These are phyloP conservation scores for Populus tomentosa DNA, from an alignment of 441 rosid species.

Conservation along the genomic window DNA sequence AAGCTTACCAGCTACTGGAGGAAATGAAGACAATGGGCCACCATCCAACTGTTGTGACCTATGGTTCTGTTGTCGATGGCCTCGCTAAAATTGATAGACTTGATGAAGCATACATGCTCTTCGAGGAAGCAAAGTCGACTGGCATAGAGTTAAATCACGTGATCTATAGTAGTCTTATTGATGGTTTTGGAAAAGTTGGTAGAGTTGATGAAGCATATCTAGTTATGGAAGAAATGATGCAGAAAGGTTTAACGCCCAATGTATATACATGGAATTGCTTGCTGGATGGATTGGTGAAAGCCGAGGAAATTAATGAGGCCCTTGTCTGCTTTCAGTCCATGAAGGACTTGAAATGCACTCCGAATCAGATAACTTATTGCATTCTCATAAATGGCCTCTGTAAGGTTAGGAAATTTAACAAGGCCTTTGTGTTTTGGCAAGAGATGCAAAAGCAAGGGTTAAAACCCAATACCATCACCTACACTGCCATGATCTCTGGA, in stretches of 20 bases:
- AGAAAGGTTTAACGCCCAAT: conserved; percentile 77
- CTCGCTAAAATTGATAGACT: conserved; percentile 91
- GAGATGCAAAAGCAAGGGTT: conserved; percentile 85
- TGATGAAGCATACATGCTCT: conserved; percentile 94
- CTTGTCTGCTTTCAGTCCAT: conserved; percentile 75
- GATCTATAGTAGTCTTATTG: conserved; percentile 80
- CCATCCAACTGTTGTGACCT: conserved; percentile 81
- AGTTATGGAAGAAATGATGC: conserved; percentile 90
- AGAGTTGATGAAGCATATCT: conserved; percentile 95
- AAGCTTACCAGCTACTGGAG: conserved; percentile 86
- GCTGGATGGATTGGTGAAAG: conserved; percentile 85
- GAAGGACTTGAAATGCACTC: conserved; percentile 69
- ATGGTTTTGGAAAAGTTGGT: conserved; percentile 95
- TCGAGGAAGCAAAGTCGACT: conserved; percentile 85
- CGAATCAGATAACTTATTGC: conserved; percentile 71
- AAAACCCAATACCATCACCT: conserved; percentile 63
- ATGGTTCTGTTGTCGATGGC: conserved; percentile 84
- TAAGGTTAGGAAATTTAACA: conserved; percentile 75
- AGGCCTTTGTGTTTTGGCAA: conserved; percentile 97
- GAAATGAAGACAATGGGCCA: conserved; percentile 82
- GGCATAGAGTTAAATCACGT: conserved; percentile 69
- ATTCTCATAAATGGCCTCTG: conserved; percentile 90
- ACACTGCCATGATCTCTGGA: conserved; percentile 82
- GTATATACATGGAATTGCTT: conserved; percentile 92
- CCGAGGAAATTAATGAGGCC: conserved; percentile 86